These are phyloP conservation scores for Alternaria atra DNA, from an alignment of 2,329 filamentous ascomycete species.

Conservation along the genomic window DNA sequence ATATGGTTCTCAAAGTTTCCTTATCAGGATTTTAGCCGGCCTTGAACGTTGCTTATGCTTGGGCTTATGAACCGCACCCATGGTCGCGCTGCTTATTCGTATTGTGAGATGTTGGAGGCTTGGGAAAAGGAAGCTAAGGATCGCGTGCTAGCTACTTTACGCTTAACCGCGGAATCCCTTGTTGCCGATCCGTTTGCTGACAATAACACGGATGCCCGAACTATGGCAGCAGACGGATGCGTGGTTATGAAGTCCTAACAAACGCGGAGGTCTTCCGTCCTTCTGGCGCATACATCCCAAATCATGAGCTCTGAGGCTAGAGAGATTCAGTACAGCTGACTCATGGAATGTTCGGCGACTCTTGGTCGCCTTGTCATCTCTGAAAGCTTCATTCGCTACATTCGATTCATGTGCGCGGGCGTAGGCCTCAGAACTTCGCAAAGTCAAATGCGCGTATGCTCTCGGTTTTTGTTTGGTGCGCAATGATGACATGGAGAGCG, in stretches of 20 bases:
- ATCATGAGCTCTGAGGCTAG: neutral
- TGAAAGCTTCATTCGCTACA: neutral
- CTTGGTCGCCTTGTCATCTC: neutral
- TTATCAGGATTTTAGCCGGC: neutral
- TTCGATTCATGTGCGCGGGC: neutral
- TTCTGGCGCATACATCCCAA: neutral
- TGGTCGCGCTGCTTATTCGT: neutral
- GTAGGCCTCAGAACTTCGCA: neutral
- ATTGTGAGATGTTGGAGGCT: conserved; percentile 8
- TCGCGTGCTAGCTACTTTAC: conserved; percentile 9
- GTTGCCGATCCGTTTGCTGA: conserved; percentile 9
- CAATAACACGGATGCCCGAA: neutral
- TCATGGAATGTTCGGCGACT: neutral
- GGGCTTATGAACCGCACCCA: conserved; percentile 12
- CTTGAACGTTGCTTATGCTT: conserved; percentile 4
- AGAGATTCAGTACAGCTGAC: neutral
- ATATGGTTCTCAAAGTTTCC: conserved; percentile 4
- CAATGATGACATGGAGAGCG: conserved; percentile 13
- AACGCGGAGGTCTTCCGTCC: conserved; percentile 1
- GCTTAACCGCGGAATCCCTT: conserved; percentile 4
- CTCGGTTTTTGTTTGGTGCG: neutral
- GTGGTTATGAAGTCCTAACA: neutral
- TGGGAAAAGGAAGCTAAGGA: conserved; percentile 1
- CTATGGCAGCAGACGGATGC: neutral
- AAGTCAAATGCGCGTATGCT: neutral